These are phyloP conservation scores for cucumber (Cucumis sativus) DNA, from an alignment of 306 rosid genomes.

Conservation along the genomic window DNA sequence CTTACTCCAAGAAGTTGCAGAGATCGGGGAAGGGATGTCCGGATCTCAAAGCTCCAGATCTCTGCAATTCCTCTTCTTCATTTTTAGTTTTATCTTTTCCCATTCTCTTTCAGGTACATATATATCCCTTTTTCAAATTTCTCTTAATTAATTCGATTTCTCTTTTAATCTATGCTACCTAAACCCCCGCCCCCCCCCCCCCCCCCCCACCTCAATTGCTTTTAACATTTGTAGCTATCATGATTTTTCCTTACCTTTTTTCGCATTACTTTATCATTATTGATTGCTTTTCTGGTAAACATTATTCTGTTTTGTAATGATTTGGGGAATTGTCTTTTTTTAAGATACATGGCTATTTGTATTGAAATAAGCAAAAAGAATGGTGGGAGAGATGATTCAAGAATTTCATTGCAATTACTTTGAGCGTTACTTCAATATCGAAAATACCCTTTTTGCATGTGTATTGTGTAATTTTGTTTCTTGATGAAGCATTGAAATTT, in stretches of 20 bases:
- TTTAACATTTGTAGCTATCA: background rate
- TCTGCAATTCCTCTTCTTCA: slow-evolving; percentile 22
- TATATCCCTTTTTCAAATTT: background rate
- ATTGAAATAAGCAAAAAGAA: background rate
- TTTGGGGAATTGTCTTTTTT: background rate
- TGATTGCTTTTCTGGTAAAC: background rate
- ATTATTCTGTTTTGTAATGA: background rate
- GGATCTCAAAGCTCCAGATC: slow-evolving; percentile 26
- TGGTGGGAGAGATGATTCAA: background rate
- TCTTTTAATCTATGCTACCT: background rate
- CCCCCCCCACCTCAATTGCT: background rate
- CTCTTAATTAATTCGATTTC: background rate
- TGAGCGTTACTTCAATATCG: background rate
- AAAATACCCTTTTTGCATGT: background rate
- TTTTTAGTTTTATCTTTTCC: slow-evolving; percentile 19
- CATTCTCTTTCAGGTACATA: slow-evolving; percentile 29
- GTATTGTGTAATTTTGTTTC: background rate
- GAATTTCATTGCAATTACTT: background rate
- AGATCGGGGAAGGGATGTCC: slow-evolving; percentile 21
- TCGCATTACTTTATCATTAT: background rate
- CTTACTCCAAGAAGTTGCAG: background rate
- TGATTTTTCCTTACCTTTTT: background rate
- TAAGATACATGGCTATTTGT: background rate
- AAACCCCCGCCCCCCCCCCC: too few relatives aligned
- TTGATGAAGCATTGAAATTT: background rate